Conservation (phyloP, 2,329 filamentous ascomycete genomes). For the Sporothrix curviconia region DNA sequence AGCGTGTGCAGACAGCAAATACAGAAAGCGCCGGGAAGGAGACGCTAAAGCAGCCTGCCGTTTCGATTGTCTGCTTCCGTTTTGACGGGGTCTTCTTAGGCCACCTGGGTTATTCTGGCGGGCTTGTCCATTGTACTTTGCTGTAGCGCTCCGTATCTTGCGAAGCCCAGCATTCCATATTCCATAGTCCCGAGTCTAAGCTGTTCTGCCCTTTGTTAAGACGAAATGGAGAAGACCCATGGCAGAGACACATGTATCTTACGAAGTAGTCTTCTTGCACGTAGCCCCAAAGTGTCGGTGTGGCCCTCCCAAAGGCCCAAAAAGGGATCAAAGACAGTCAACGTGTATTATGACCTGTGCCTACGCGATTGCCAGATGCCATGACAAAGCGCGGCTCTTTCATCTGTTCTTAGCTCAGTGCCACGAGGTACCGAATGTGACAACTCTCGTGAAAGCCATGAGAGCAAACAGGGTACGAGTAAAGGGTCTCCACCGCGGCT, state of each 20-base stretch:
- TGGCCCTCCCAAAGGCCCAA: neutral
- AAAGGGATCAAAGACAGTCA: neutral
- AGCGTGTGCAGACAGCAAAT: too few species aligned
- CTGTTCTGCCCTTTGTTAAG: too few species aligned
- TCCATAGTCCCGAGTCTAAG: neutral
- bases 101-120: neutral
- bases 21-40: too few species aligned
- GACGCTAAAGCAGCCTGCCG: neutral
- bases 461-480: too few species aligned
- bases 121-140: neutral
- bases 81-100: too few species aligned
- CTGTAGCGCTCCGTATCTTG: neutral
- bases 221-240: neutral
- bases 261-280: too few species aligned
- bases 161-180: too few species aligned
- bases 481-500: too few species aligned
- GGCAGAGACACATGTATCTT: neutral
- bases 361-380: neutral
- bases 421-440: too few species aligned
- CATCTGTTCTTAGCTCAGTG: neutral
- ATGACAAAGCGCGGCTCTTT: neutral
- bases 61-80: neutral
- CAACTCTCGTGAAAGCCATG: too few species aligned
- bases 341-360: too few species aligned
- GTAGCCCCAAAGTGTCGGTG: neutral